Evolutionary conservation across 345 rosid genomes (phyloP), one percentile per base, ranked within the genome.

Genomic region (Microthlaspi erraticum): DNA sequence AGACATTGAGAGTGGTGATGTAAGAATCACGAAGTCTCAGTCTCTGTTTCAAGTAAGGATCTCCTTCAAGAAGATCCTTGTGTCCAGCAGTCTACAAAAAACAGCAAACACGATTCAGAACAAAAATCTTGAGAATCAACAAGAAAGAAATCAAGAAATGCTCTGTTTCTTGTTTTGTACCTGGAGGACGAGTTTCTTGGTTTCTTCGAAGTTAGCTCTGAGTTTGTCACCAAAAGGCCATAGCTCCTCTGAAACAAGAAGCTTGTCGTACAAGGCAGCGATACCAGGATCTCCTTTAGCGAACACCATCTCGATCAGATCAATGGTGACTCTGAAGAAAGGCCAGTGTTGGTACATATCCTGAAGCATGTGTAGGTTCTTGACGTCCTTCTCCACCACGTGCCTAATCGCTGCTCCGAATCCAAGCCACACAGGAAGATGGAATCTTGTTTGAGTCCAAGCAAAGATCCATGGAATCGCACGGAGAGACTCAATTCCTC

Each of bases 381-480:
- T 86, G 1, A 82, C 64, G 38, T 92, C 92, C 68, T 90, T 90
- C 57, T 85, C 56, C 18, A 87, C 79, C 5, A 83, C 80, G 9
- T 87, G 86, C 52, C 68, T 95, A 50, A 95, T 89, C 6, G 98
- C 99, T 10, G 80, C 87, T 66, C 99, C 97, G 60, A 92, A 89
- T 58, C 99, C 99, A 34, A 95, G 92, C 99, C 99, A 95, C 10
- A 92, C 98, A 0, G 98, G 99, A 44, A 95, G 98, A 80, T 92
- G 98, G 74, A 95, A 95, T 79, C 99, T 84, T 14, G 99, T 95
- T 60, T 95, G 99, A 0, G 99, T 92, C 99, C 99, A 95, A 9
- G 99, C 99, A 83, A 95, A 95, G 70, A 95, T 92, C 99, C 99
- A 95, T 2, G 99, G 99, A 66, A 95, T 95, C 14, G 99, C 99